Evolutionary conservation across 345 rosid species (phyloP).

Genomic region (Dipteronia dyeriana): DNA sequence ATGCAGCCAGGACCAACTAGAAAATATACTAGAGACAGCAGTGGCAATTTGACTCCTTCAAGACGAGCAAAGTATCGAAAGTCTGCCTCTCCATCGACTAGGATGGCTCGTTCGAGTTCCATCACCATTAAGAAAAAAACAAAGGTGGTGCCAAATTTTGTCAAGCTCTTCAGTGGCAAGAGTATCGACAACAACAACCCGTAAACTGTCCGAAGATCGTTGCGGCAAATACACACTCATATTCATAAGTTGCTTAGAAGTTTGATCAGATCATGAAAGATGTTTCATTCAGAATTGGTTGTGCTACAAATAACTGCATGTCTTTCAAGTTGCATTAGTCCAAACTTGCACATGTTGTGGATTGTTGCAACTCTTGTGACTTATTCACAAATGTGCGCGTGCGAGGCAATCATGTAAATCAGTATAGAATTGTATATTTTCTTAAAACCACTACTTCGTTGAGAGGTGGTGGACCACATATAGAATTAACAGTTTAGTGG

Average conservation of each 20-base stretch:
- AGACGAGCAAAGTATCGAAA: constrained; percentile 40
- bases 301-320: constrained; percentile 7
- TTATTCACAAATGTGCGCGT: no score
- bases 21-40: constrained; percentile 36
- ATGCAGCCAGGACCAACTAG: constrained; percentile 28
- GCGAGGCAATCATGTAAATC: no score
- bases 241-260: neutral
- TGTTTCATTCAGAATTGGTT: neutral
- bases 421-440: no score
- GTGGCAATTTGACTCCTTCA: constrained; percentile 38
- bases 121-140: constrained; percentile 57
- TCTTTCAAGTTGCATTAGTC: constrained; percentile 2
- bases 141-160: constrained; percentile 56
- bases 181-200: constrained; percentile 16
- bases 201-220: constrained; percentile 3
- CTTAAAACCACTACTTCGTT: no score
- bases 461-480: no score
- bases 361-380: neutral
- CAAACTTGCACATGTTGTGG: constrained; percentile 10
- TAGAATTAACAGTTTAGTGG: no score
- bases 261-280: neutral
- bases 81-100: constrained; percentile 49
- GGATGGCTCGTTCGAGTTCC: constrained; percentile 41
- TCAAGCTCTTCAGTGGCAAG: constrained; percentile 55
- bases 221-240: neutral